These are phyloP conservation scores for Globisporangium alternatum DNA, from an alignment of 352 stramenopile genomes.

Conservation along the genomic window DNA sequence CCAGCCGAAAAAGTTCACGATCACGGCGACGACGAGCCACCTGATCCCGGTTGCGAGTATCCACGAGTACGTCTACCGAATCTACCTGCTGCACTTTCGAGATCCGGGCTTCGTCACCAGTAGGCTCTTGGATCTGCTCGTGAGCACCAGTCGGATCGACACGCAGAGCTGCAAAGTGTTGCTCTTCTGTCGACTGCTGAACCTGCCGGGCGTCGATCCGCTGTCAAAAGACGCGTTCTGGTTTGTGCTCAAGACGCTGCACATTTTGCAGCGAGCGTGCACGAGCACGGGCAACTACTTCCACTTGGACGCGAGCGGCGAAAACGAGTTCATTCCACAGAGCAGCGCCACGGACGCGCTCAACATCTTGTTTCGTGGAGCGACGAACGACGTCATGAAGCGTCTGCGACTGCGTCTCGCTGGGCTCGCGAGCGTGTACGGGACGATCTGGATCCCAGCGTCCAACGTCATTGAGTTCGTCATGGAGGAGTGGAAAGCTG, in stretches of 20 bases:
- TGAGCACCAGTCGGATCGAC: constrained; percentile 41
- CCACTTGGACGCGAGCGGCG: constrained; percentile 34
- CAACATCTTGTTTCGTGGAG: constrained; percentile 27
- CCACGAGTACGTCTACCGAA: constrained; percentile 46
- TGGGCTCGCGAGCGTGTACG: constrained; percentile 48
- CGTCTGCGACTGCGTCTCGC: constrained; percentile 37
- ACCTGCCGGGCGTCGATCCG: constrained; percentile 32
- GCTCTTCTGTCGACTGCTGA: constrained; percentile 43
- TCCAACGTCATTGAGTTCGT: constrained; percentile 45
- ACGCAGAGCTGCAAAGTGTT: constrained; percentile 60
- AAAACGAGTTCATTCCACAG: constrained; percentile 51
- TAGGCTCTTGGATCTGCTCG: constrained; percentile 42
- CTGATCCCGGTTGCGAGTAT: constrained; percentile 27
- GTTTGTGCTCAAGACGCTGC: constrained; percentile 48
- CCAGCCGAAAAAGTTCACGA: constrained; percentile 19
- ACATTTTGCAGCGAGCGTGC: constrained; percentile 42
- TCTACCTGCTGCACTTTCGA: constrained; percentile 50
- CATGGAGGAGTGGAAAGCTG: constrained; percentile 45
- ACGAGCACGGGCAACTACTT: constrained; percentile 40
- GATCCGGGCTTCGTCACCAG: constrained; percentile 33
- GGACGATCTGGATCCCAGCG: constrained; percentile 48
- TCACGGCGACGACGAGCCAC: constrained; percentile 1
- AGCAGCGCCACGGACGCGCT: constrained; percentile 40
- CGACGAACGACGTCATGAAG: constrained; percentile 39
- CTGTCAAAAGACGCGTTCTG: constrained; percentile 43